These are phyloP conservation scores for Debaryomyces robertsiae DNA, from an alignment of 1,139 yeast species.

Conservation along the genomic window DNA sequence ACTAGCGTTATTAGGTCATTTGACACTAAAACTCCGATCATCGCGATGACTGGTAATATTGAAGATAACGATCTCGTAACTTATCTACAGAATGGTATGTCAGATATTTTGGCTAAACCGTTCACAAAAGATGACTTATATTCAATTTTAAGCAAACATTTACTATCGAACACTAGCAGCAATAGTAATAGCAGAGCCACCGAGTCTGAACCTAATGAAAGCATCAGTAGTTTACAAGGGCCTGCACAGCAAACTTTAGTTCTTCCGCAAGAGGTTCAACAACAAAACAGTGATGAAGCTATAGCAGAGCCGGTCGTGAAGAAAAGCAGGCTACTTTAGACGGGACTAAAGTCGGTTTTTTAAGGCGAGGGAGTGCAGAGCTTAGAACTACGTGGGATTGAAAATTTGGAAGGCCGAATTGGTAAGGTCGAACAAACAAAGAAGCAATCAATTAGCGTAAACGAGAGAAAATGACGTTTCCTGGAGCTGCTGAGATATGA, in stretches of 20 bases:
- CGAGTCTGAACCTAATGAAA: slow-evolving; percentile 8
- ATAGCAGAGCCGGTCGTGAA: slow-evolving; percentile 17
- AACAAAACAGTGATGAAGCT: slow-evolving; percentile 2
- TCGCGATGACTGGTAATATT: slow-evolving; percentile 92
- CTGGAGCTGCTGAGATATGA: slow-evolving; percentile 1
- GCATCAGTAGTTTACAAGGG: slow-evolving; percentile 14
- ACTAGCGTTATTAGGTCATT: slow-evolving; percentile 82
- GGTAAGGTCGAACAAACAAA: too few species aligned
- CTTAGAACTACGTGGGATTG: too few species aligned
- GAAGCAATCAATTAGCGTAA: not conserved
- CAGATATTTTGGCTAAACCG: slow-evolving; percentile 89
- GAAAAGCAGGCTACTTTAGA: slow-evolving; percentile 19
- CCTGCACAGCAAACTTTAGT: slow-evolving; percentile 16
- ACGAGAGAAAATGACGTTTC: not conserved
- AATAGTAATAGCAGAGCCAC: slow-evolving; percentile 9
- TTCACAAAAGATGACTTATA: slow-evolving; percentile 84
- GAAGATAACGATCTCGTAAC: slow-evolving; percentile 79
- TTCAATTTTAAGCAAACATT: slow-evolving; percentile 70
- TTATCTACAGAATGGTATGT: slow-evolving; percentile 86
- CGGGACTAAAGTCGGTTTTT: too few species aligned
- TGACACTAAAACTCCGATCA: slow-evolving; percentile 82
- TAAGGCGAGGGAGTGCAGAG: too few species aligned
- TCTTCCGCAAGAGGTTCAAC: slow-evolving; percentile 15
- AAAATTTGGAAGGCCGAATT: too few species aligned
- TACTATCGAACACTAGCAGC: slow-evolving; percentile 27